Base-by-base conservation (phyloP, 2,329 filamentous ascomycete genomes). In the Metarhizium album region DNA sequence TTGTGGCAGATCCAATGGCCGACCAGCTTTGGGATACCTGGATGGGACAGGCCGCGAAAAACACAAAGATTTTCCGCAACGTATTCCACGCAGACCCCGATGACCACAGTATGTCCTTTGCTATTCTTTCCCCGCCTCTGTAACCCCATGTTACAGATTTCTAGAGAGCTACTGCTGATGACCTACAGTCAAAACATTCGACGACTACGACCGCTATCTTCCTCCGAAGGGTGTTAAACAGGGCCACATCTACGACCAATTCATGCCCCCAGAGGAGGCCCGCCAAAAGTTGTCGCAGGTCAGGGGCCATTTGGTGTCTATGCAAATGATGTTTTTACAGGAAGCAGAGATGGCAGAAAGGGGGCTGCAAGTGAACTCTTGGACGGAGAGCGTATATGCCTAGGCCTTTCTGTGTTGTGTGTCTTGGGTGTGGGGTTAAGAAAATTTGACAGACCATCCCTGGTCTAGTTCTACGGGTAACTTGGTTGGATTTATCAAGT, bases 281-380 rank as follows among this genome's bases (percentile, higher is more conserved):
- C 78, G 87, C 16, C 66, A 76, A 57, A 89, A 91, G 66, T 72
- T 97, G 47, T 83, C 89, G 59, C 76, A 84, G 62, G 81, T 97
- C 58, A 84, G 82, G 69, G 91, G 91, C 0, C 91, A 97, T 71
- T 67, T 97, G 40, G 91, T 97, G 6, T 94, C 88, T 87, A 91
- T 95, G 83, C 90, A 90, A n/a, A 67, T 97, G 60, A 80, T 90
- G 45, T 97, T 95, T 64, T 68, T 97, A 62, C 76, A 79, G 60
- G 83, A 95, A 56, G 89, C 84, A 0, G 78, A 87, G 59, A 94
- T 97, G 90, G 90, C 90, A 0, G 90, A 96, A 71, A 80, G 79
- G 60, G 90, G 91, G 0, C 62, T 97, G 67, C 84, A 90, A 68
- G 82, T 97, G 40, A 97, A 97, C 65, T 70, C 79, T 45, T 85